These are phyloP conservation scores for Cardiospermum halicacabum DNA, from an alignment of 345 rosid species.

Conservation along the genomic window DNA sequence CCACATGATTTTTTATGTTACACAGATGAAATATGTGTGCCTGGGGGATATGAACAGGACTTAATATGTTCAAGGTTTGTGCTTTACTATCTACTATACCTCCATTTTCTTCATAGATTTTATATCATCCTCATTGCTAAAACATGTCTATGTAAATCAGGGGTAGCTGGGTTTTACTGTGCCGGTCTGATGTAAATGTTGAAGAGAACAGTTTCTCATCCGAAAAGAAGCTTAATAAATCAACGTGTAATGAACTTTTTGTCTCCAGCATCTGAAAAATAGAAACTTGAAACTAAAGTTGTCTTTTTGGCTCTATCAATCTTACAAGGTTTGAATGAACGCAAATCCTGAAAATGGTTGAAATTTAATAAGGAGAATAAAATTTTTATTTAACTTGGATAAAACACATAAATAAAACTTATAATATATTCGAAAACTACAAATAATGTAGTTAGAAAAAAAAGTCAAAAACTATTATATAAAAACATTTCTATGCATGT, in stretches of 20 bases:
- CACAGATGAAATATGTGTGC: conserved; percentile 80
- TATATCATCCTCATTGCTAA: background rate
- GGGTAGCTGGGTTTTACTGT: conserved; percentile 5
- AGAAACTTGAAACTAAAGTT: background rate
- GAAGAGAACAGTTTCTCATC: background rate
- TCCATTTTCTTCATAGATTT: background rate
- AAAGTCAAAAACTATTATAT: too few relatives aligned
- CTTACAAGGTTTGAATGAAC: background rate
- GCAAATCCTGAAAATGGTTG: too few relatives aligned
- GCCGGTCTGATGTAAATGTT: background rate
- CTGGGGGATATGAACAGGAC: conserved; percentile 78
- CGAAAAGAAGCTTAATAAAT: conserved; percentile 15
- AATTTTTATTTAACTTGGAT: too few relatives aligned
- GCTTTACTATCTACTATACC: background rate
- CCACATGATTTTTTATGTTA: conserved; percentile 2
- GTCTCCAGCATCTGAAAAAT: background rate
- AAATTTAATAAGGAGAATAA: too few relatives aligned
- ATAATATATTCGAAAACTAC: too few relatives aligned
- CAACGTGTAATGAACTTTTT: background rate
- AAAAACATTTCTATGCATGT: too few relatives aligned
- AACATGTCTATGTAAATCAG: background rate
- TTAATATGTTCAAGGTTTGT: conserved; percentile 31
- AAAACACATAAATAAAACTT: too few relatives aligned
- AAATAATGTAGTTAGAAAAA: too few relatives aligned
- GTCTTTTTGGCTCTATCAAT: background rate